These are phyloP conservation scores for Kuraishia capsulata DNA, from an alignment of 805 yeast genomes.

Conservation along the genomic window DNA sequence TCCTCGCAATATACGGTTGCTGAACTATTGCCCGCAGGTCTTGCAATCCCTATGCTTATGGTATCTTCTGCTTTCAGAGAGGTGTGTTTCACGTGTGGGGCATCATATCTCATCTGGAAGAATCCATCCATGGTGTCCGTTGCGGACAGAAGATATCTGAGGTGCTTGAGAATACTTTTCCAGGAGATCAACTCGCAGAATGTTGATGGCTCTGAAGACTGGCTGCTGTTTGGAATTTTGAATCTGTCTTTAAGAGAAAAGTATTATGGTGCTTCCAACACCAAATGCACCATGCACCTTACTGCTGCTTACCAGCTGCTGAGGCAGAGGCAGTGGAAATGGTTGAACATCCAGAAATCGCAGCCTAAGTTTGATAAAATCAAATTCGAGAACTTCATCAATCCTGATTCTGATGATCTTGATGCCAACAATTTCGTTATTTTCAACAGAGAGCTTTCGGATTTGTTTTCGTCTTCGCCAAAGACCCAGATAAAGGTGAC, in stretches of 20 bases:
- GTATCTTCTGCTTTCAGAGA: slow-evolving; percentile 19
- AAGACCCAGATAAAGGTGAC: slow-evolving; percentile 2
- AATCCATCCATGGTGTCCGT: slow-evolving; percentile 16
- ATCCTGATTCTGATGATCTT: not conserved
- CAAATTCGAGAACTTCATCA: not conserved
- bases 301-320: slow-evolving; percentile 26
- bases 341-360: slow-evolving; percentile 5
- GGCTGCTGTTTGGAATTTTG: slow-evolving; percentile 31
- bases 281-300: slow-evolving; percentile 23
- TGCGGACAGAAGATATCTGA: slow-evolving; percentile 14
- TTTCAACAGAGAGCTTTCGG: no score
- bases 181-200: slow-evolving; percentile 13
- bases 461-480: no score
- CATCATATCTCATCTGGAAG: slow-evolving; percentile 26
- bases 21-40: slow-evolving; percentile 23
- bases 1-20: slow-evolving; percentile 34
- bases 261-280: slow-evolving; percentile 16
- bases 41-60: slow-evolving; percentile 28
- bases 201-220: slow-evolving; percentile 23
- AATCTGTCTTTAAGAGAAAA: slow-evolving; percentile 29
- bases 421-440: no score
- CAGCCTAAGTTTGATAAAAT: not conserved
- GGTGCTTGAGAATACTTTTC: slow-evolving; percentile 12
- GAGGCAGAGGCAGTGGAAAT: slow-evolving; percentile 14
- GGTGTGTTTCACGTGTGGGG: slow-evolving; percentile 33